Base-by-base conservation (phyloP, 2,329 filamentous ascomycete species). In the Helotiales sp. region DNA sequence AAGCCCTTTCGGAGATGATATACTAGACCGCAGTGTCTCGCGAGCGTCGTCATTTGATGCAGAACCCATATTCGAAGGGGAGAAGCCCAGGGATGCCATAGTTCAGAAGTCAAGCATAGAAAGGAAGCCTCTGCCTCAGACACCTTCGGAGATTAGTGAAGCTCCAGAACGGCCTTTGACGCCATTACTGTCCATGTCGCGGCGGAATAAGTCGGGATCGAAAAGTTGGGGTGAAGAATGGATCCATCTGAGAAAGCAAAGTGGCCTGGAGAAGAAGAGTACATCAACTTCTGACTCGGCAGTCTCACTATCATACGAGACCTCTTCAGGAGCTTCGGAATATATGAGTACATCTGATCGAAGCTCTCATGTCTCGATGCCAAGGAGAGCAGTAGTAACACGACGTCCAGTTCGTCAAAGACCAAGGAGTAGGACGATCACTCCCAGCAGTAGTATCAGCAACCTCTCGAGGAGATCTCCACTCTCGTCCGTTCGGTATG, bases 381-480 rank as follows among this genome's bases (percentile, higher is more conserved):
- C 69, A 8, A 58, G 58, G 17, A 20, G 26, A 50, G 64, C 64
- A 24, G 32, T 26, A 30, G 43, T 65, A 28, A 11, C 57, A 22
- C 60, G 62, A 26, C 62, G 59, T 26, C 26, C 43, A 22, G 49
- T 34, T 37, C 55, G 34, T 32, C 57, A 68, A 45, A 43, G 61
- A 63, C 30, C 54, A 37, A 43, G 60, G 64, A 47, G 55, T 70
- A 49, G 68, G 60, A 52, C 62, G 1, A 69, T 73, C 6, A 75
- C 73, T 8, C 74, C 73, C 5, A 74, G 74, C 37, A 75, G 73
- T 45, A 74, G 71, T 62, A 76, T 75, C 43, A 74, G 69, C 47
- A 71, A 75, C 50, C 49, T 70, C 15, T 71, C 71, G 1, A 69
- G 70, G 28, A 67, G 73, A 52, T 74, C 73, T 20, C 73, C 74